Conservation (phyloP, 1,284 basidiomycete species). For the Gymnopus androsaceus region DNA sequence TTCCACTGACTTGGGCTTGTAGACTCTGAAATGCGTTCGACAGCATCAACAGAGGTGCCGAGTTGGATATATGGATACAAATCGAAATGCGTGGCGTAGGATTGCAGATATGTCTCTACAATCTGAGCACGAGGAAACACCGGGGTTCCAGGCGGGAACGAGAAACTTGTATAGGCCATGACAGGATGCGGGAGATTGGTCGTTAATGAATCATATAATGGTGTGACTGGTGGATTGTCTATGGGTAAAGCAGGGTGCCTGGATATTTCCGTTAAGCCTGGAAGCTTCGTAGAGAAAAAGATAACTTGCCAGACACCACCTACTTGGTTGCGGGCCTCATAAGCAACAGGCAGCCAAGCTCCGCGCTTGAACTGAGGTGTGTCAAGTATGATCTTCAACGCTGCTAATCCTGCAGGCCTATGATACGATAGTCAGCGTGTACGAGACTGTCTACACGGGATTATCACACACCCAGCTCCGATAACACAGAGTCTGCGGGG, state of each 20-base stretch:
- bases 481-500: slow-evolving; percentile 60
- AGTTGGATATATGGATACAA: slow-evolving; percentile 58
- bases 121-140: slow-evolving; percentile 61
- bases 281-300: neutral
- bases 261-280: slow-evolving; percentile 5
- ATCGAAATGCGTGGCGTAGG: slow-evolving; percentile 59
- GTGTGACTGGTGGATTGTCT: slow-evolving; percentile 58
- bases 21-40: slow-evolving; percentile 39
- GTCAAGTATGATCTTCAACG: slow-evolving; percentile 63
- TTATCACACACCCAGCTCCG: too few species aligned
- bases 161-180: slow-evolving; percentile 65
- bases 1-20: slow-evolving; percentile 44
- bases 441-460: too few species aligned
- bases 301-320: slow-evolving; percentile 73
- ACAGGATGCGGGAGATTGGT: slow-evolving; percentile 76
- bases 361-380: slow-evolving; percentile 56
- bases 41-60: slow-evolving; percentile 46
- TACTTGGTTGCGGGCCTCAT: slow-evolving; percentile 63
- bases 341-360: slow-evolving; percentile 56
- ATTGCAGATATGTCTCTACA: slow-evolving; percentile 63
- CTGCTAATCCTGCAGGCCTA: slow-evolving; percentile 65
- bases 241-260: slow-evolving; percentile 60
- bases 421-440: too few species aligned
- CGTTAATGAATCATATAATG: slow-evolving; percentile 74
- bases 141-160: slow-evolving; percentile 69